These are phyloP conservation scores for Chenopodium berlandieri DNA, from an alignment of 148 eudicot species.

Conservation along the genomic window DNA sequence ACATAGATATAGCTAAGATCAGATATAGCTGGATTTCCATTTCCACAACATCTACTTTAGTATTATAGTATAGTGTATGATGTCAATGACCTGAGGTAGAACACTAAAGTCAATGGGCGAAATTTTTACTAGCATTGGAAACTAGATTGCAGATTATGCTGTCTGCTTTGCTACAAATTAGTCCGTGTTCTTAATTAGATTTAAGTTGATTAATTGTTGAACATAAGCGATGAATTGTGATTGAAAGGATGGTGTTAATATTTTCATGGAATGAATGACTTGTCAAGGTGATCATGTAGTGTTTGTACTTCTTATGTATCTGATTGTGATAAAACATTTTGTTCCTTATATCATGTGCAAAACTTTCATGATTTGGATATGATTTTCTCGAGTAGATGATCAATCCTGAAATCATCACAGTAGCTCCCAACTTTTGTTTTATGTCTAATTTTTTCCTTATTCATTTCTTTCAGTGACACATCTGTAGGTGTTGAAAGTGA, in stretches of 20 bases:
- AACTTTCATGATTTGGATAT: neutral
- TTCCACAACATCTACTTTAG: too few relatives aligned
- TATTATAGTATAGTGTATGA: too few relatives aligned
- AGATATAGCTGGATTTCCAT: too few relatives aligned
- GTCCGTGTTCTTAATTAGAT: neutral
- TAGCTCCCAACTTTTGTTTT: neutral
- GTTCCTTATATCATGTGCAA: neutral
- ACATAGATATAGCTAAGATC: too few relatives aligned
- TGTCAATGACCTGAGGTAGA: too few relatives aligned
- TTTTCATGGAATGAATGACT: neutral
- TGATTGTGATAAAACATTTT: neutral
- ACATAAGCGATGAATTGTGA: neutral
- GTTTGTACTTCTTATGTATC: neutral
- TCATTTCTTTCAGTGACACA: conserved; percentile 30
- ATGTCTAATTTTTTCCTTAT: neutral
- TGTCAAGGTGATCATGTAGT: neutral
- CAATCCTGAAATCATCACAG: neutral
- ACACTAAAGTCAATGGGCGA: neutral
- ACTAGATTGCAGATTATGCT: neutral
- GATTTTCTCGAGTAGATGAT: neutral
- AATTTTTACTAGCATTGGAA: neutral
- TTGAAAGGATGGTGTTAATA: neutral
- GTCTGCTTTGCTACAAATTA: neutral
- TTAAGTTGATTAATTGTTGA: neutral
- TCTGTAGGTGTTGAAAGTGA: conserved; percentile 32